Evolutionary conservation across 148 eudicot genomes (phyloP), one percentile per base, ranked within the genome.

Genomic region (Rhododendron ovatum): DNA sequence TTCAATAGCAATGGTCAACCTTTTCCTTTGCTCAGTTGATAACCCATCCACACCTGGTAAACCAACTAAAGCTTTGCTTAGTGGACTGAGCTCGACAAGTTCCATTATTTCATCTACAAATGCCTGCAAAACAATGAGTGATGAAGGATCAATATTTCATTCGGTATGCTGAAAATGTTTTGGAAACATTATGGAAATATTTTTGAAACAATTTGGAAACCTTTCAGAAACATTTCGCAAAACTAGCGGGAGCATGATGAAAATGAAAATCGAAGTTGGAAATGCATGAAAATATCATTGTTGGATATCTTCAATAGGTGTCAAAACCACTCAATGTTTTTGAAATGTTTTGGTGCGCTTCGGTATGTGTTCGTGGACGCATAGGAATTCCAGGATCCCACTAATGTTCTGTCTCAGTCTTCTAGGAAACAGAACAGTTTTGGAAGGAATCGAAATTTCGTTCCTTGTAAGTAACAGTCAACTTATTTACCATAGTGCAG

Each of bases 1-100:
- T 87, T 97, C 99, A 85, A 97, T 94, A 41, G 99, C 99, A 86
- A 97, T 95, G 5, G 99, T 97, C 83, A 97, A 89, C 88, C 99
- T 91, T 88, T 95, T 97, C 78, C 99, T 91, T 89, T 97, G 98
- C 87, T 97, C 99, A 1, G 96, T 96, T 30, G 99, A 97, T 83
- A 95, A 90, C 51, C 99, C 99, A 90, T 94, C 94, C 78, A 97
- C 90, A 39, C 98, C 98, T 12, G 99, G 98, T 84, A 95, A 89
- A 84, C 99, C 99, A 80, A 95, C 96, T 84, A 97, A 88, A 77
- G 96, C 98, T 89, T 91, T 88, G 28, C 90, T 88, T 79, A 97
- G 81, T 80, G 94, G 92, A 84, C 90, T 93, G 24, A 97, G 95
- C 92, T 97, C 99, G 28, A 97, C 99, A 83, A 97, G 98, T 81